Evolutionary conservation across 2,329 filamentous ascomycete genomes (phyloP), one percentile per base, ranked within the genome.

Genomic region (Fusarium sp.): DNA sequence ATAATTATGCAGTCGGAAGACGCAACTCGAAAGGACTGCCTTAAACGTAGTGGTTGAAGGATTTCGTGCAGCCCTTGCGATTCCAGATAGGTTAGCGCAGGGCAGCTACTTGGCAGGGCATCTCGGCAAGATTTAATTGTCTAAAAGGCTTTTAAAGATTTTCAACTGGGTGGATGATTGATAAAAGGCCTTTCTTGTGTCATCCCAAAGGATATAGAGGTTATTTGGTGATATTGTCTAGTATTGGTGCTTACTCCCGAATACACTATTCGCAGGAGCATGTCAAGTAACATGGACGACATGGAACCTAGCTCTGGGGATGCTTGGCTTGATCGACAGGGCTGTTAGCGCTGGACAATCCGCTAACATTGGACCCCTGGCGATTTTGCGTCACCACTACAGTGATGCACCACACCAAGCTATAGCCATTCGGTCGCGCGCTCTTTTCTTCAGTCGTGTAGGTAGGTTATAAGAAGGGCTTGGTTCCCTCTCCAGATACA

Each of bases 1-100:
- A 23, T 23, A 23, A 11, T 3, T 2, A 54, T 46, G 20, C 3
- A 36, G 16, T 33, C 9, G 4, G 5, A 47, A 3, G n/a, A 13
- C 3, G 5, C 9, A 47, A 2, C 51, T 54, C 16, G 40, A 54
- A 54, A 54, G 51, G 23, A 54, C 20, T 54, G 8, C 51, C 51
- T 1, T 28, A 47, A 54, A 36, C 8, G 18, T 13, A 11, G 12
- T 54, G 23, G 20, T 12, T 9, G 23, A 46, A 54, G 40, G 40
- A 54, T 23, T 54, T 28, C 23, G 8, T 16, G 40, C 36, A 33
- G 18, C 28, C 26, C 16, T 26, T 3, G 1, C 10, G 13, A 54
- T 16, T n/a, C 13, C 13, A 18, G 40, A 47, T 3, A n/a, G 15
- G 30, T 26, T 36, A 54, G 40, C 30, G 46, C 11, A 6, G 6